These are phyloP conservation scores for Tephrocybe rancida DNA, from an alignment of 768 basidiomycete genomes.

Conservation along the genomic window DNA sequence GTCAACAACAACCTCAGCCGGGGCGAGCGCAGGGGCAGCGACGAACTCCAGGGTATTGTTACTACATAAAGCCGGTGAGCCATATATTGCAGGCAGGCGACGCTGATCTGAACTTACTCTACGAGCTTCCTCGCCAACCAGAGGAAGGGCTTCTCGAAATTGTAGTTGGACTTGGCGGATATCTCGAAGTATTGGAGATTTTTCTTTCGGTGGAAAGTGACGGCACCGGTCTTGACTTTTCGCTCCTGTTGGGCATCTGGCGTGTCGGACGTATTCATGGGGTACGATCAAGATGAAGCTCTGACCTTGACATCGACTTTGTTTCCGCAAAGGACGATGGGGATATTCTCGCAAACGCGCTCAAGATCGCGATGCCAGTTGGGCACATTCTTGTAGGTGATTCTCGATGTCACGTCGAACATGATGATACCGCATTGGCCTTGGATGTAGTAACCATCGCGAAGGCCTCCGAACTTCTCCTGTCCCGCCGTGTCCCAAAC, in stretches of 20 bases:
- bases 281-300: constrained; percentile 10
- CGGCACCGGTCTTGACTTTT: constrained; percentile 98
- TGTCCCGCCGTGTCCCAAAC: constrained; percentile 99
- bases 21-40: constrained; percentile 93
- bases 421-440: constrained; percentile 99
- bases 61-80: constrained; percentile 37
- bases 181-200: constrained; percentile 99
- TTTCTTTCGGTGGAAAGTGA: constrained; percentile 99
- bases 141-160: constrained; percentile 99
- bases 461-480: constrained; percentile 99
- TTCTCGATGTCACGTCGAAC: constrained; percentile 99
- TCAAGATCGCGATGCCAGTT: constrained; percentile 99
- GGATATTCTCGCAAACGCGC: constrained; percentile 99
- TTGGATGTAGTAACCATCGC: constrained; percentile 96
- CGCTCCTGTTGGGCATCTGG: constrained; percentile 69
- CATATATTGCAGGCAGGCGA: background rate
- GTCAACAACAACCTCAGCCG: constrained; percentile 91
- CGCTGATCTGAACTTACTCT: constrained; percentile 85
- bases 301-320: constrained; percentile 99
- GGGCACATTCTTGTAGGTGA: constrained; percentile 99
- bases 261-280: constrained; percentile 9
- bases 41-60: constrained; percentile 92
- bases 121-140: constrained; percentile 99
- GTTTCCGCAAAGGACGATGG: constrained; percentile 99
- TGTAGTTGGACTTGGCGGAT: constrained; percentile 99